Percentiles rank a stretch among this genome's conserved stretches.
Conservation (phyloP, 2,329 filamentous ascomycete species). For the Dendrostoma leiphaemia region DNA sequence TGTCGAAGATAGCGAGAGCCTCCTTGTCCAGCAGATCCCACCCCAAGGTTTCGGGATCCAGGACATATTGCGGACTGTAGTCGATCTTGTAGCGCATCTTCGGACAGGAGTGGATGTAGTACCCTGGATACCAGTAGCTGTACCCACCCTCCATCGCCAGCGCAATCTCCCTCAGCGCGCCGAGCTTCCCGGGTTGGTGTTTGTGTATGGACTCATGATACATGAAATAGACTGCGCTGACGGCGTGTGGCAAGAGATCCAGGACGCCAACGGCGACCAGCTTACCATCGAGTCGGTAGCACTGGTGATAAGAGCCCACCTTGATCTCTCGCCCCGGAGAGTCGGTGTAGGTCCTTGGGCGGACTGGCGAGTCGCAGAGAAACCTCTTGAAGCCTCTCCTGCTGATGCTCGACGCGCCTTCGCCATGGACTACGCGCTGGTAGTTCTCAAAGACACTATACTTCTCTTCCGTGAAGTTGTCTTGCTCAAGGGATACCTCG, state of each 20-base stretch:
- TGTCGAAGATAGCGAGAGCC: conserved; percentile 48
- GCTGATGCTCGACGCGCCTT: conserved; percentile 58
- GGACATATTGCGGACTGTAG: conserved; percentile 70
- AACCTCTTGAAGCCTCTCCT: conserved; percentile 66
- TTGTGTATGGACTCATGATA: conserved; percentile 73
- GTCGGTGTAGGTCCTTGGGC: conserved; percentile 39
- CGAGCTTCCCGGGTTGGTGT: conserved; percentile 71
- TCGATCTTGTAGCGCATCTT: conserved; percentile 88
- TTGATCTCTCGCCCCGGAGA: conserved; percentile 50
- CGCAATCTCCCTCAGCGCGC: conserved; percentile 70
- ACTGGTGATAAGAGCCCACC: conserved; percentile 78
- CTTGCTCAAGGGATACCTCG: conserved; percentile 66
- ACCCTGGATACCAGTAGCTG: conserved; percentile 76
- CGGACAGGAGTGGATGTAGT: conserved; percentile 75
- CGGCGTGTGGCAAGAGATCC: conserved; percentile 72
- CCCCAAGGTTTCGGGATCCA: conserved; percentile 63
- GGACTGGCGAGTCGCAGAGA: conserved; percentile 69
- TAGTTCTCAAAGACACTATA: conserved; percentile 72
- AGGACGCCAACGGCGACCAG: conserved; percentile 75
- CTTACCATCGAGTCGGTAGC: conserved; percentile 73
- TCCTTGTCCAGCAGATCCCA: conserved; percentile 61
- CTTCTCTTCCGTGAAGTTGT: conserved; percentile 74
- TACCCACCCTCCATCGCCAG: conserved; percentile 69
- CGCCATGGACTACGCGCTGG: conserved; percentile 70
- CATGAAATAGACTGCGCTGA: conserved; percentile 81